A percentile compares a stretch with the other conserved stretches of the same genome.
These are phyloP conservation scores for Termitomyces sp. DNA, from an alignment of 768 basidiomycete genomes.

Conservation along the genomic window DNA sequence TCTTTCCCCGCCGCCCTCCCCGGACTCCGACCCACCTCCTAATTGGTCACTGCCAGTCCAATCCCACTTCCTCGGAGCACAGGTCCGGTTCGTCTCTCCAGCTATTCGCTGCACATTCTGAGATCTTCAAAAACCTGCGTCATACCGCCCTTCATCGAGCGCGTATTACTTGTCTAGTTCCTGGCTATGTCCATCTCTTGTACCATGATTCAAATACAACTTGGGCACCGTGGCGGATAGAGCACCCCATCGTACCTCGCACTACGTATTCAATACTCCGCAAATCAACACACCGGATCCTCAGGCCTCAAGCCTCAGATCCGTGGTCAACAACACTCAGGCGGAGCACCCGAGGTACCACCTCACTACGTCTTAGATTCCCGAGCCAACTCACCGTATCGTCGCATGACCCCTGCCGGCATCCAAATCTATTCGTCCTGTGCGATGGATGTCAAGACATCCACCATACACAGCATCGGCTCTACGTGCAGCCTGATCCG, in stretches of 20 bases:
- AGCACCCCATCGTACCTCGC: background rate
- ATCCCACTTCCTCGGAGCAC: background rate
- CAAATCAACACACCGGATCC: no score
- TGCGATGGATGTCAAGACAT: background rate
- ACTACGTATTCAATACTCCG: no score
- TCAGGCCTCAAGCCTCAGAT: no score
- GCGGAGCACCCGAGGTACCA: background rate
- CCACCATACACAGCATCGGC: background rate
- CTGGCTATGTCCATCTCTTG: no score
- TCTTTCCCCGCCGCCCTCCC: background rate
- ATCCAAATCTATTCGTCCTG: background rate
- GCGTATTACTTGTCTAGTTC: background rate
- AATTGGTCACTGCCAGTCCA: background rate
- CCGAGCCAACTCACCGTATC: background rate
- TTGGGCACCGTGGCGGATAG: no score
- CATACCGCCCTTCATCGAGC: background rate
- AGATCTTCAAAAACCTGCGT: background rate
- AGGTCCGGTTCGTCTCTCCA: background rate
- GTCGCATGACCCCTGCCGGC: background rate
- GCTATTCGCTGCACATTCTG: background rate
- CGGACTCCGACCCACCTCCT: slow-evolving; percentile 6
- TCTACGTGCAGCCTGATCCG: background rate
- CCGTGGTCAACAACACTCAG: no score
- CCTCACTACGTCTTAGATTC: background rate
- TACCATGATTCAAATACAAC: no score